phyloP scores from a whole-genome alignment of 108 stramenopile species.

The Halocafeteria seosinensis region DNA sequence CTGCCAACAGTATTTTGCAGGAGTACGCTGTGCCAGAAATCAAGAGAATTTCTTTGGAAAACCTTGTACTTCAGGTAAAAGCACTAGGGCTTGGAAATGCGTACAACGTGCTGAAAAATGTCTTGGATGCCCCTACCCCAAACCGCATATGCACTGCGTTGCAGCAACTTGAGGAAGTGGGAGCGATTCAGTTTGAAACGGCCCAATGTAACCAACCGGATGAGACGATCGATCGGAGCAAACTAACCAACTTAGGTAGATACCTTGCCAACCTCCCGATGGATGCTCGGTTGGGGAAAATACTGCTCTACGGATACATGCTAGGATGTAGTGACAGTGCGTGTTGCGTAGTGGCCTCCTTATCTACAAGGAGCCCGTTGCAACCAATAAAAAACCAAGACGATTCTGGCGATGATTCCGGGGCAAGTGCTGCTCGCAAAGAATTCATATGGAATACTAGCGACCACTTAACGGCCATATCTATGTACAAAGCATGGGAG shows the following conservation, averaged over 20 bases:
- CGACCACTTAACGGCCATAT: slow-evolving; percentile 32
- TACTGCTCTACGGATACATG: slow-evolving; percentile 32
- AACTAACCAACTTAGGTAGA: slow-evolving; percentile 35
- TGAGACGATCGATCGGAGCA: neutral
- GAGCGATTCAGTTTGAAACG: slow-evolving; percentile 2
- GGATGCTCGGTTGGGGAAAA: slow-evolving; percentile 39
- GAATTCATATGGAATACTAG: slow-evolving; percentile 17
- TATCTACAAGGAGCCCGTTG: slow-evolving; percentile 22
- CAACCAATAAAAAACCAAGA: no score
- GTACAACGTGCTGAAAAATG: neutral
- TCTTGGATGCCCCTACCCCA: slow-evolving; percentile 16
- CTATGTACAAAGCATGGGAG: slow-evolving; percentile 18
- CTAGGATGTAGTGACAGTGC: slow-evolving; percentile 24
- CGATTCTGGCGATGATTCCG: slow-evolving; percentile 19
- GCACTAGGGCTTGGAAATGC: slow-evolving; percentile 25
- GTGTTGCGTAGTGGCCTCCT: slow-evolving; percentile 14
- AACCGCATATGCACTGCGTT: slow-evolving; percentile 13
- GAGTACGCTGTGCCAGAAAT: slow-evolving; percentile 33
- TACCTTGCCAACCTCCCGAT: slow-evolving; percentile 29
- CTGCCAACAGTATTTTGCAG: slow-evolving; percentile 26
- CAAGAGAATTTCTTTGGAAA: slow-evolving; percentile 34
- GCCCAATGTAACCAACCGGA: neutral
- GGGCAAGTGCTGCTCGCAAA: slow-evolving; percentile 13
- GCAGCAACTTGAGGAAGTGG: neutral
- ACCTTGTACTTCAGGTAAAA: slow-evolving; percentile 21